Base-by-base conservation (phyloP, 495 filamentous ascomycete species). In the Daldinia concentrica region DNA sequence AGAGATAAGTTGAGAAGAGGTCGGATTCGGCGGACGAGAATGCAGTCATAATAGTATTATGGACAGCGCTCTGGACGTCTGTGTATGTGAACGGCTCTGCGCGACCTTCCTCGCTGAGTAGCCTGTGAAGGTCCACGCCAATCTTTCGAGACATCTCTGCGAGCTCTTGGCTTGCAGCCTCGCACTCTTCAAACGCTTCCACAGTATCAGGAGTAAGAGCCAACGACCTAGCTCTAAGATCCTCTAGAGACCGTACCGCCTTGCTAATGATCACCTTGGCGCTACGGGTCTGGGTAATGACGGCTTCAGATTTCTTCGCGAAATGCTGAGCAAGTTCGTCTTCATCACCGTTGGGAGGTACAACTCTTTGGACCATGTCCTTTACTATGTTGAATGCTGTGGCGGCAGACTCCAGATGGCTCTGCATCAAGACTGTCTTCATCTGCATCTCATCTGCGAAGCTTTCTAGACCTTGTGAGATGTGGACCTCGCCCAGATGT, bases 191-290 rank as follows among this genome's bases (percentile, higher is more conserved):
- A 56, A 86, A 86, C 0, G 78, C 79, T 1, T 82, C 82, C 11
- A 67, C 55, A 6, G 84, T 90, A 69, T 86, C 90, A 59, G 79
- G 88, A 68, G 82, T 83, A 19, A 97, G 86, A 15, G 92, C 91
- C 29, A 98, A 82, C 4, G 91, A 95, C 45, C 95, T 83, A 0
- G 87, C 84, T 69, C 89, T 90, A 43, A 97, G 83, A 57, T 97
- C 94, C 45, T 93, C 89, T 4, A 98, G 80, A 34, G 92, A 86
- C 36, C 91, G 86, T 15, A 91, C 84, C 5, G 92, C 88, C 79
- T 98, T 98, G 56, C 87, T 85, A 69, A 90, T 89, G 26, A 96
- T 85, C 22, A 97, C 92, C 80, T 97, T 97, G 36, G 90, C 86
- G 75, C 91, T 93, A 58, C 95, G 89, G 5, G 91, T 90, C 71